These are phyloP conservation scores for Ascochyta koolunga DNA, from an alignment of 2,329 filamentous ascomycete species.

Conservation along the genomic window DNA sequence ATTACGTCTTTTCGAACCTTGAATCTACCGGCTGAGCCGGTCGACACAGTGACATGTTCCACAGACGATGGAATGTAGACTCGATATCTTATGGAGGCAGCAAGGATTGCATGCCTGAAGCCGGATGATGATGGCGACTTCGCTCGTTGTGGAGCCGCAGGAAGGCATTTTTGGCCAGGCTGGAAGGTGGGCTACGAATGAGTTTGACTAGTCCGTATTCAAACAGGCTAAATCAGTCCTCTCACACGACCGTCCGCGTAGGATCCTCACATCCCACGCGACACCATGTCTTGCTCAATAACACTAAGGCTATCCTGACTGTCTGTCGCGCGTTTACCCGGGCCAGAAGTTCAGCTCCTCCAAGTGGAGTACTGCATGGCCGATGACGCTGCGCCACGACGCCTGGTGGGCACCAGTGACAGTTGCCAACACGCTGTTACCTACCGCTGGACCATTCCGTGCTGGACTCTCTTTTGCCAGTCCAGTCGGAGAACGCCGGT, in stretches of 20 bases:
- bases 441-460: too few relatives aligned
- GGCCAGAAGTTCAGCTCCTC: background rate
- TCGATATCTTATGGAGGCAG: background rate
- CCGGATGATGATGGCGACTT: background rate
- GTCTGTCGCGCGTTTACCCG: conserved; percentile 26
- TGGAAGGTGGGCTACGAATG: background rate
- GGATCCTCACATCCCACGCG: background rate
- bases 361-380: conserved; percentile 20
- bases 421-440: background rate
- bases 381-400: conserved; percentile 17
- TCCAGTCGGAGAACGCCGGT: conserved; percentile 13
- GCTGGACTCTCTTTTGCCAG: conserved; percentile 1
- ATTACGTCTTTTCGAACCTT: background rate
- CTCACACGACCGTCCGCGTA: background rate
- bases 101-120: background rate
- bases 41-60: background rate
- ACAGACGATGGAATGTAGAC: background rate
- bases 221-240: background rate
- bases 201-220: conserved; percentile 1
- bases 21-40: background rate
- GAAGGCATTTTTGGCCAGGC: background rate
- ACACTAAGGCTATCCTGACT: conserved; percentile 9
- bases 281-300: conserved; percentile 1
- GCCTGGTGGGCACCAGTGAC: conserved; percentile 8
- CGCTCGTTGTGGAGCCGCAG: conserved; percentile 1